phyloP scores from a whole-genome alignment of 2,329 filamentous ascomycete species.

The Fusarium bactridioides region DNA sequence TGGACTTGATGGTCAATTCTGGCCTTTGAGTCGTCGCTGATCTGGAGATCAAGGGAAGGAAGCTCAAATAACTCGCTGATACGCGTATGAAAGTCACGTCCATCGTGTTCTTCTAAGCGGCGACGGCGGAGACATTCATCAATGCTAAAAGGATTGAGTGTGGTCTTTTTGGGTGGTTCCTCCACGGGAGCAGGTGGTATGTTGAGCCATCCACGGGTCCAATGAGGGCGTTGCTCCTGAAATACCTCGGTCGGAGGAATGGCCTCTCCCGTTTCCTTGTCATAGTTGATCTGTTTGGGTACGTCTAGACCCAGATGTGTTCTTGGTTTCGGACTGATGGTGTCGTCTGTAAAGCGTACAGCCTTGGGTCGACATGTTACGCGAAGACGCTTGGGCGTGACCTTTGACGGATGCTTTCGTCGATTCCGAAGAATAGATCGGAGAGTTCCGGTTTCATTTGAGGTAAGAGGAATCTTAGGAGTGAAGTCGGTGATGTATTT shows the following conservation, averaged over 20 bases:
- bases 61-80: constrained; percentile 41
- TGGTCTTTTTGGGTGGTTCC: not conserved
- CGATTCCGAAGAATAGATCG: constrained; percentile 43
- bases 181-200: not conserved
- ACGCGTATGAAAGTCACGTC: constrained; percentile 21
- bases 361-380: constrained; percentile 38
- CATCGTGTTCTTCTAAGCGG: constrained; percentile 8
- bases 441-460: constrained; percentile 30
- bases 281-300: constrained; percentile 19
- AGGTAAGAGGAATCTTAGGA: constrained; percentile 29
- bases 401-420: constrained; percentile 21
- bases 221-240: constrained; percentile 22
- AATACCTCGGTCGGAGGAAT: not conserved
- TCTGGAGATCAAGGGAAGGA: constrained; percentile 39
- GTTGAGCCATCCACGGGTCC: constrained; percentile 18
- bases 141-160: not conserved
- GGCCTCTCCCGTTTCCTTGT: not conserved
- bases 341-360: constrained; percentile 44
- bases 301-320: constrained; percentile 41
- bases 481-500: constrained; percentile 34
- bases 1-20: constrained; percentile 39
- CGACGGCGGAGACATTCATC: constrained; percentile 1
- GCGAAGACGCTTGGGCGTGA: constrained; percentile 39
- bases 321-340: constrained; percentile 38
- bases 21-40: constrained; percentile 43